Base-by-base conservation (phyloP, 2,329 filamentous ascomycete genomes). In the Fusarium nygamai region DNA sequence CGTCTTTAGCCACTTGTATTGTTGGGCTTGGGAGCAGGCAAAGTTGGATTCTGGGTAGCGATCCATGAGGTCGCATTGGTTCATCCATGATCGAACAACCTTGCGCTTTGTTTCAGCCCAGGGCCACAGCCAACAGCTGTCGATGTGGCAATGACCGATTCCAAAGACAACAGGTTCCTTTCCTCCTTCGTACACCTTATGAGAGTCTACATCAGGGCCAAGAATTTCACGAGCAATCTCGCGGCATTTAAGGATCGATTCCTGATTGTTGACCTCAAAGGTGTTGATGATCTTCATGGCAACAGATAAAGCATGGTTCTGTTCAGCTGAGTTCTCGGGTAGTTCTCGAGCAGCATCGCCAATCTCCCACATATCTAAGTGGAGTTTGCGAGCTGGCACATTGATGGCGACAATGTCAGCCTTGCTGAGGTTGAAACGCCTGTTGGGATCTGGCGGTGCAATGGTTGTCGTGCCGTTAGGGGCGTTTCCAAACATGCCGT, bases 41-140 rank as follows among this genome's bases (percentile, higher is more conserved):
- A 99, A 99, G 53, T 94, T 92, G 79, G 97, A 92, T 84, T 99
- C 96, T 0, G 95, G 94, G 75, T 98, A 99, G 39, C 94, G 90
- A 70, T 99, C 96, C 88, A 99, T 94, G 78, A 99, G 86, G 79
- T 98, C 93, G 83, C 95, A 98, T 82, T 99, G 96, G 81, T 94
- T 98, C 4, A 94, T 96, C 96, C 96, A 99, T 16, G 95, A 98
- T 51, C 96, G 91, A 27, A 93, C 95, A 36, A 98, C 93, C 86
- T 99, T 99, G 79, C 96, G 93, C 85, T 97, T 98, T 1, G 96
- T 98, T 86, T 99, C 96, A 16, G 93, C 96, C 90, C 95, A 99
- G 0, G 96, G 96, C 96, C 96, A 99, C 41, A 99, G 88, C 96
- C 96, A 99, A 83, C 96, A 98, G 34, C 93, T 97, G 83, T 98